Conservation (phyloP, 2,329 filamentous ascomycete species). For the Aspergillus fischeri region DNA sequence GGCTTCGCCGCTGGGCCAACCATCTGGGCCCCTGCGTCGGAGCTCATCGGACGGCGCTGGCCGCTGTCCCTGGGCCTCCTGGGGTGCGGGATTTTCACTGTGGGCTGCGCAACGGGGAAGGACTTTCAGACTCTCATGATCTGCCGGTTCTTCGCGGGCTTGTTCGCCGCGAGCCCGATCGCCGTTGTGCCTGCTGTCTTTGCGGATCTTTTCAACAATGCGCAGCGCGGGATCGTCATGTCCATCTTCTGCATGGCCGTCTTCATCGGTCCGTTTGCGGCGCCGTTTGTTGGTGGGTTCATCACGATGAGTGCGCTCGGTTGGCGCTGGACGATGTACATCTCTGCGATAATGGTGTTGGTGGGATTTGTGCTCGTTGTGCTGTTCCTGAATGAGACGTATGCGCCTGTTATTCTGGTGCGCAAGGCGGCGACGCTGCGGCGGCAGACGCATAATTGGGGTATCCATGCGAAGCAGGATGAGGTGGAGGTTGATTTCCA, state of each 20-base stretch:
- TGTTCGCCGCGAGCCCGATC: slow-evolving; percentile 44
- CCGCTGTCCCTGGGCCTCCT: slow-evolving; percentile 44
- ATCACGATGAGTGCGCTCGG: slow-evolving; percentile 46
- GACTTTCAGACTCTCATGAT: slow-evolving; percentile 42
- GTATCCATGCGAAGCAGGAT: slow-evolving; percentile 54
- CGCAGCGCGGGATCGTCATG: slow-evolving; percentile 40
- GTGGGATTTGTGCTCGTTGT: slow-evolving; percentile 34
- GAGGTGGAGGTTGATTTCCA: slow-evolving; percentile 51
- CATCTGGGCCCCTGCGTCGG: slow-evolving; percentile 59
- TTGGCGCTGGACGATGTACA: slow-evolving; percentile 53
- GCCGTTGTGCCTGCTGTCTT: slow-evolving; percentile 43
- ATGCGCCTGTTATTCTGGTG: slow-evolving; percentile 42
- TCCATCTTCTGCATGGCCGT: slow-evolving; percentile 50
- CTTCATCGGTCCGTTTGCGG: slow-evolving; percentile 47
- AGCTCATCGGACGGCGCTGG: slow-evolving; percentile 57
- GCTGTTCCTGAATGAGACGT: slow-evolving; percentile 51
- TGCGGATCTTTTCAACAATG: slow-evolving; percentile 50
- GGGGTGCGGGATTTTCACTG: slow-evolving; percentile 43
- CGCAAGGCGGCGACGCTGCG: slow-evolving; percentile 47
- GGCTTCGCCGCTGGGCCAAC: slow-evolving; percentile 59
- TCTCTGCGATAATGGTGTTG: slow-evolving; percentile 53
- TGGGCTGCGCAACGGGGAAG: slow-evolving; percentile 42
- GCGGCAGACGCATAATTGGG: slow-evolving; percentile 55
- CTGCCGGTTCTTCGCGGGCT: slow-evolving; percentile 45
- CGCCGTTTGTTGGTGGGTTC: slow-evolving; percentile 51